These are phyloP conservation scores for Sistotremastrum suecicum DNA, from an alignment of 768 basidiomycete genomes.

Conservation along the genomic window DNA sequence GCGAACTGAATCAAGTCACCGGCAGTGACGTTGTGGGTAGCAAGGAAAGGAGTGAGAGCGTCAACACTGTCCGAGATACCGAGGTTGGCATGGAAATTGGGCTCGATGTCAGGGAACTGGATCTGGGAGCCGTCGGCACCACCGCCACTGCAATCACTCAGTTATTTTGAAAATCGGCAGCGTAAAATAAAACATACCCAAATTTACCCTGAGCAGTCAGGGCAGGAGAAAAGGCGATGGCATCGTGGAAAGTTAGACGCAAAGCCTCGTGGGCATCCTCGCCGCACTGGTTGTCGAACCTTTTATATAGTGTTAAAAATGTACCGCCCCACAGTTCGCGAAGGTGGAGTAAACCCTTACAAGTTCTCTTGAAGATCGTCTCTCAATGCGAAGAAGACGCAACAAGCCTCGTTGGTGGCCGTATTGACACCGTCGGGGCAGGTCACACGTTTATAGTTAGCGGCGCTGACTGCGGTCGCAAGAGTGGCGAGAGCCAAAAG, in stretches of 20 bases:
- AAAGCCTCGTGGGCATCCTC: constrained; percentile 19
- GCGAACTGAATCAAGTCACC: constrained; percentile 17
- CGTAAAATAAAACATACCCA: no score
- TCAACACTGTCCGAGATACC: constrained; percentile 13
- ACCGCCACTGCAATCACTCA: constrained; percentile 4
- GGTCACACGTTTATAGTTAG: constrained; percentile 1
- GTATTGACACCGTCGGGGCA: constrained; percentile 7
- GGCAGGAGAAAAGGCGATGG: constrained; percentile 11
- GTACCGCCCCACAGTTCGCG: no score
- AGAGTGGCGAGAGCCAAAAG: constrained; percentile 3
- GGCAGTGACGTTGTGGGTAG: constrained; percentile 8
- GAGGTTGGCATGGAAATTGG: constrained; percentile 12
- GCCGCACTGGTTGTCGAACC: constrained; percentile 22
- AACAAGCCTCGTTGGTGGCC: constrained; percentile 1
- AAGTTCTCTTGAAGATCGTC: constrained; percentile 1
- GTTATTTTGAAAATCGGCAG: neutral
- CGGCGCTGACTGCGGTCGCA: constrained; percentile 1
- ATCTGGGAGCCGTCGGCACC: constrained; percentile 13
- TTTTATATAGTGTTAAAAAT: no score
- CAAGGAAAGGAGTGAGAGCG: constrained; percentile 8
- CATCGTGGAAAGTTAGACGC: constrained; percentile 14
- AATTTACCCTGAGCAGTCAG: neutral
- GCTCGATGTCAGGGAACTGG: constrained; percentile 10
- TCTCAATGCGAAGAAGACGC: neutral
- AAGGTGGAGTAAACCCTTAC: neutral